Conservation (phyloP, 202 grass and related monocot genomes). For the Eragrostis tef region DNA sequence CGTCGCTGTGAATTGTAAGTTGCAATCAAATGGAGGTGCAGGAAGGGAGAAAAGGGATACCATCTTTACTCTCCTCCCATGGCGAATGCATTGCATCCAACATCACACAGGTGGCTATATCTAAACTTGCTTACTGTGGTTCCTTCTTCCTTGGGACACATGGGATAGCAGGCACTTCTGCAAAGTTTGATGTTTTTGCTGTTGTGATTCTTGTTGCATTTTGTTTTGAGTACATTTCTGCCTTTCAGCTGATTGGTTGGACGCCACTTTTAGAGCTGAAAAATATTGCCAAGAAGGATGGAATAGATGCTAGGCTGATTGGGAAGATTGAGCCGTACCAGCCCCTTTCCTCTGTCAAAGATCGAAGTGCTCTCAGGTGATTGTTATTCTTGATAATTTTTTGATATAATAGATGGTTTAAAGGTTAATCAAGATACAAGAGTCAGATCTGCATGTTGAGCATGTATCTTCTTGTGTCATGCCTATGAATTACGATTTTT, state of each 20-base stretch:
- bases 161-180: background rate
- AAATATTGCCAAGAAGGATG: conserved; percentile 52
- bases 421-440: background rate
- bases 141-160: background rate
- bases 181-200: conserved; percentile 7
- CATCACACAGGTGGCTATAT: conserved; percentile 49
- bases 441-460: background rate
- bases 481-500: background rate
- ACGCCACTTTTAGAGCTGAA: conserved; percentile 70
- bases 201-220: conserved; percentile 6
- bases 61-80: conserved; percentile 41
- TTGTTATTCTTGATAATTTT: background rate
- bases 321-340: conserved; percentile 71
- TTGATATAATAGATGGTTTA: background rate
- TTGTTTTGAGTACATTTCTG: conserved; percentile 9
- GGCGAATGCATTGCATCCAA: conserved; percentile 54
- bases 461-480: background rate
- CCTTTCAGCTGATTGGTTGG: conserved; percentile 63
- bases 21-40: conserved; percentile 36
- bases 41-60: conserved; percentile 57
- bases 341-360: conserved; percentile 64
- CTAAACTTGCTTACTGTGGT: background rate
- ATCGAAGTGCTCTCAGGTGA: background rate
- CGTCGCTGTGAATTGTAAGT: conserved; percentile 13
- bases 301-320: conserved; percentile 56